Percentiles rank a stretch among this genome's conserved stretches.
phyloP scores from a whole-genome alignment of 148 eudicot genomes.

The Nepenthes gracilis region DNA sequence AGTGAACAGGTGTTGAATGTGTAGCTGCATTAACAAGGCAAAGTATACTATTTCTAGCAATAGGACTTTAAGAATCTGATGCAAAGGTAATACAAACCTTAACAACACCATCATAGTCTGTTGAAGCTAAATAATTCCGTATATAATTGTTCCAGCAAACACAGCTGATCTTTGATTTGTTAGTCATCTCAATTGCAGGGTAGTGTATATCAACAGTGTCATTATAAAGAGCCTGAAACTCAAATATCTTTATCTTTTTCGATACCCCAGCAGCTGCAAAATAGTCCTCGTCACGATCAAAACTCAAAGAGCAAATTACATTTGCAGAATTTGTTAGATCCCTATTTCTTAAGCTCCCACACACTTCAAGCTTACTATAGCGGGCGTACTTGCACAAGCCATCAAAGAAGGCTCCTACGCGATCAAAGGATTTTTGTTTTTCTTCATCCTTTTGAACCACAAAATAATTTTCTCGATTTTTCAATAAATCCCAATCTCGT shows the following conservation, averaged over 20 bases:
- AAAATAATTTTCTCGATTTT: constrained; percentile 28
- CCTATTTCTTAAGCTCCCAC: constrained; percentile 51
- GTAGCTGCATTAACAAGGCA: neutral
- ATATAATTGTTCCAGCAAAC: constrained; percentile 80
- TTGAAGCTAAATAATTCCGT: constrained; percentile 76
- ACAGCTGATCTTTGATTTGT: constrained; percentile 69
- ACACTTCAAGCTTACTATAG: constrained; percentile 65
- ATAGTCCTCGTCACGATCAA: constrained; percentile 83
- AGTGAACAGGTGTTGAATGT: neutral
- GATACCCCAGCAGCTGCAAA: constrained; percentile 92
- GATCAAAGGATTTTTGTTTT: constrained; percentile 26
- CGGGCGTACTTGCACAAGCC: constrained; percentile 89
- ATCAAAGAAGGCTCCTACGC: constrained; percentile 58
- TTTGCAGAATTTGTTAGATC: constrained; percentile 52
- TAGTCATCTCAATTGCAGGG: constrained; percentile 72
- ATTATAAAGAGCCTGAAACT: constrained; percentile 46
- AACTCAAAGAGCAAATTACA: constrained; percentile 85
- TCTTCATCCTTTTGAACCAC: constrained; percentile 19
- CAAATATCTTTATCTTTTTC: constrained; percentile 72
- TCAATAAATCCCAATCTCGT: constrained; percentile 31
- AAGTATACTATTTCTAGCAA: neutral
- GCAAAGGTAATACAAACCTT: constrained; percentile 37
- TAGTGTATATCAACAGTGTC: constrained; percentile 72
- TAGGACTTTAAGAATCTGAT: neutral
- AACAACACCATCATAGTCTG: constrained; percentile 86